Evolutionary conservation across 192 early-diverging fungal genomes (phyloP), one percentile per base, ranked within the genome.

Genomic region (Coemansia sp.): DNA sequence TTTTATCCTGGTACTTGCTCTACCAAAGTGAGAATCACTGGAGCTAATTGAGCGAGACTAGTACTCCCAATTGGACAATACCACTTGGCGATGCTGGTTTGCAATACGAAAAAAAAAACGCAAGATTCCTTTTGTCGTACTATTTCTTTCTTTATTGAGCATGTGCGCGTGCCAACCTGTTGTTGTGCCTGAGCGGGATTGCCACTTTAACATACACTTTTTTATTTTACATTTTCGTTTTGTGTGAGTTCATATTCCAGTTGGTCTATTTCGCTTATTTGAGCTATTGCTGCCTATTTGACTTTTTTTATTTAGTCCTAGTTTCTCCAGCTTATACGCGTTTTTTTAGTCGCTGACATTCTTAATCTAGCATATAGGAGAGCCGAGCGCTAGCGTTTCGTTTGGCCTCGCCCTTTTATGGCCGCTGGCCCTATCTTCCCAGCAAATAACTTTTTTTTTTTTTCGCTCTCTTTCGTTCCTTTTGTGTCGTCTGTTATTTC

Each of bases 171-270:
- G 47, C n/a, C 52, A 55, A 55, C 52, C 52, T 49, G 47, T 38
- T 55, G 52, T 55, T 55, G 52, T 55, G 52, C 52, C 52, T 31
- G 27, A 31, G 52, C 52, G 24, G 52, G 52, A 55, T 55, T 27
- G 52, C 52, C 27, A 27, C 31, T 27, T 3, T 55, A 5, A 15
- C 52, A 31, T 29, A 2, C 24, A 27, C 27, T 15, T 27, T 55
- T 55, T 22, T 54, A 6, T 29, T 11, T 55, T 27, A 3, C 12
- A 29, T 12, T 27, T 55, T 55, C 4, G 22, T 9, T 24, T 52
- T 52, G 51, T 18, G 18, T 46, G 44, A 15, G 5, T 46, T 18
- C 18, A 18, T 46, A 18, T 44, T 44, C 43, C 36, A 38, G 7
- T 38, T 8, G 9, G 9, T 9, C 36, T 7, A 38, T 38, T 38